Evolutionary conservation across 805 yeast genomes (phyloP).

Genomic region (Yarrowia divulgata): DNA sequence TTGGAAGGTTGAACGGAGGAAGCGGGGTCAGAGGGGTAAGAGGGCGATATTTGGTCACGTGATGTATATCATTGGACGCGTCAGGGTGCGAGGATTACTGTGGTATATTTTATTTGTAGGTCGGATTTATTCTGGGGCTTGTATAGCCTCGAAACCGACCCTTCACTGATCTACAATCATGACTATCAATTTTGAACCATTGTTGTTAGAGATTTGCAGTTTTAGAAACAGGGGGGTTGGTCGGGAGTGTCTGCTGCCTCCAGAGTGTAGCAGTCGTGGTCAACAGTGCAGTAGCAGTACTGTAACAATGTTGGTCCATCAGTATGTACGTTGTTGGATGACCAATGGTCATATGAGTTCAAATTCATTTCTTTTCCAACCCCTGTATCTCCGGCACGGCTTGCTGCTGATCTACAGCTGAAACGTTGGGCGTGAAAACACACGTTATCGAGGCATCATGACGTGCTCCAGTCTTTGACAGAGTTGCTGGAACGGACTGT

Average conservation of each 20-base stretch:
- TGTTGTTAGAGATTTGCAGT: not conserved
- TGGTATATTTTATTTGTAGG: not conserved
- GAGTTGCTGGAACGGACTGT: not conserved
- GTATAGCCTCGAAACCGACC: too few species aligned
- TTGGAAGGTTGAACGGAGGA: not conserved
- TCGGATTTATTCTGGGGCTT: too few species aligned
- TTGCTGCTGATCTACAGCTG: not conserved
- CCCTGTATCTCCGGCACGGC: not conserved
- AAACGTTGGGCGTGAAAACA: not conserved
- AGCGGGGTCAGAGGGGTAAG: not conserved
- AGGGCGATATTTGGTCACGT: not conserved
- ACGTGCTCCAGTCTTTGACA: not conserved
- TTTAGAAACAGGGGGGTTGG: not conserved
- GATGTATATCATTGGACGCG: not conserved
- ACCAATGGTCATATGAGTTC: too few species aligned
- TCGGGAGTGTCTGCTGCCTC: too few species aligned
- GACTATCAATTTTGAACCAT: not conserved
- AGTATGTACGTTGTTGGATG: too few species aligned
- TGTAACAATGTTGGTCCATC: too few species aligned
- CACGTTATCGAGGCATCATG: slow-evolving; percentile 32
- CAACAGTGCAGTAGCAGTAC: too few species aligned
- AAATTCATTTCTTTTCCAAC: too few species aligned
- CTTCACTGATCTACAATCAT: not conserved
- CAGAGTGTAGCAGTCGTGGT: too few species aligned
- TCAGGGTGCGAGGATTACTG: not conserved